Evolutionary conservation across 106 monocot species (phyloP).

Genomic region (Phalaenopsis aphrodite): DNA sequence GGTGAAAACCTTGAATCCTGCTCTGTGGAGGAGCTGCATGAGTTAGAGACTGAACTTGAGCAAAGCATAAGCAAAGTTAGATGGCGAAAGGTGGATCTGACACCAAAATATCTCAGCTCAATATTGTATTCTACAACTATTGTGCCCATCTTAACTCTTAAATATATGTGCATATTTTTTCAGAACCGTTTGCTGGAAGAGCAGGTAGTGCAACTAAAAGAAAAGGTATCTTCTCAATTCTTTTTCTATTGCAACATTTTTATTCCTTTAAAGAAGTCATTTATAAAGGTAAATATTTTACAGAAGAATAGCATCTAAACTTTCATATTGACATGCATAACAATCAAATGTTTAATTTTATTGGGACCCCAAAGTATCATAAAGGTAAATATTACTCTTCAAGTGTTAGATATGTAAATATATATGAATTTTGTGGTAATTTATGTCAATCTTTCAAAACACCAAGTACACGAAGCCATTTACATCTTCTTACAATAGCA

Average conservation of each 20-base stretch:
- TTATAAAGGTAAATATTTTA: too few species aligned
- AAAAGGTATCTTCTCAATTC: slow-evolving; percentile 16
- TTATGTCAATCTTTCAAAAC: too few species aligned
- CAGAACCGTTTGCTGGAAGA: slow-evolving; percentile 25
- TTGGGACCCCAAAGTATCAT: too few species aligned
- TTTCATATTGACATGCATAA: too few species aligned
- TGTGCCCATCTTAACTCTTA: background rate
- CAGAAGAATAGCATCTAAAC: too few species aligned
- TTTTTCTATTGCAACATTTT: background rate
- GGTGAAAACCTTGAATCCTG: slow-evolving; percentile 43
- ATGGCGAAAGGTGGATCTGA: slow-evolving; percentile 30
- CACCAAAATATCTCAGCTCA: background rate
- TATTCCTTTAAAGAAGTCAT: background rate
- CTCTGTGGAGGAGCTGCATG: slow-evolving; percentile 35
- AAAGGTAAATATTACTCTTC: too few species aligned
- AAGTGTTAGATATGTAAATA: too few species aligned
- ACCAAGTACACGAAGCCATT: too few species aligned
- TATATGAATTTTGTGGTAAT: too few species aligned
- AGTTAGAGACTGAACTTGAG: slow-evolving; percentile 42
- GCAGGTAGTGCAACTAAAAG: slow-evolving; percentile 26
- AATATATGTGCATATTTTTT: background rate
- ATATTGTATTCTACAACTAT: background rate
- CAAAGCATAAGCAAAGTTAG: slow-evolving; percentile 39
- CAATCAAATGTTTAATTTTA: too few species aligned
- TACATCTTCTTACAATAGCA: too few species aligned